Base-by-base conservation (phyloP, 306 rosid genomes). In the Ziziphus jujuba region DNA sequence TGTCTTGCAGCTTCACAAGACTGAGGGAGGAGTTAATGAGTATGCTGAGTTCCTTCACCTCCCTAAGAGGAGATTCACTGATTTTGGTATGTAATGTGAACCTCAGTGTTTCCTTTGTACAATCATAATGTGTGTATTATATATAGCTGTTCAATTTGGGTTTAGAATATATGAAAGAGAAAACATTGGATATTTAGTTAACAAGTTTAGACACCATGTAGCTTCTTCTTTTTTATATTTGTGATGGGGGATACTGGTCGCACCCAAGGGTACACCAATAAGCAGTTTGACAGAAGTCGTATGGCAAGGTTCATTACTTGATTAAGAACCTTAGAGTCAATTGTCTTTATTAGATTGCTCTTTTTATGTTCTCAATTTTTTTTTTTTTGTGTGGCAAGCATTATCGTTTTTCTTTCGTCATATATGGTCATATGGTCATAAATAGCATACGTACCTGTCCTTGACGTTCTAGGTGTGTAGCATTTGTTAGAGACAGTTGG, bases 41-140 rank as follows among this genome's bases (percentile, higher is more conserved):
- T 90, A 93, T 72, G 99, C 99, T 9, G 99, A 93, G 88, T 93
- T 93, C 82, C 97, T 90, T 80, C 99, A 93, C 84, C 73, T 87
- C 47, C 84, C 86, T 5, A 84, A 88, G 84, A 82, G 86, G 74
- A 90, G 80, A 78, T 81, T 85, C 58, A 63, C 96, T 1, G 95
- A 90, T 78, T 93, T 75, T 49, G 74, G 99, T 93, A 71, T 9
- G 88, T 56, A 2, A 53, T 54, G 36, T 24, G 6, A 36, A 43
- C 28, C 33, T 35, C 59, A 20, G 47, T 16, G 47, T 55, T 17
- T 50, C 20, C 15, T 55, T 31, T 22, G 14, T 34, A n/a, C 48
- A 38, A 55, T 49, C 28, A 9, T 45, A 1, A 9, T 57, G 44
- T 48, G 16, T 9, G n/a, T 23, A 47, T n/a, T 47, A 43, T 43